Evolutionary conservation across 2,329 filamentous ascomycete genomes (phyloP).

Genomic region (Drechslera avenae): DNA sequence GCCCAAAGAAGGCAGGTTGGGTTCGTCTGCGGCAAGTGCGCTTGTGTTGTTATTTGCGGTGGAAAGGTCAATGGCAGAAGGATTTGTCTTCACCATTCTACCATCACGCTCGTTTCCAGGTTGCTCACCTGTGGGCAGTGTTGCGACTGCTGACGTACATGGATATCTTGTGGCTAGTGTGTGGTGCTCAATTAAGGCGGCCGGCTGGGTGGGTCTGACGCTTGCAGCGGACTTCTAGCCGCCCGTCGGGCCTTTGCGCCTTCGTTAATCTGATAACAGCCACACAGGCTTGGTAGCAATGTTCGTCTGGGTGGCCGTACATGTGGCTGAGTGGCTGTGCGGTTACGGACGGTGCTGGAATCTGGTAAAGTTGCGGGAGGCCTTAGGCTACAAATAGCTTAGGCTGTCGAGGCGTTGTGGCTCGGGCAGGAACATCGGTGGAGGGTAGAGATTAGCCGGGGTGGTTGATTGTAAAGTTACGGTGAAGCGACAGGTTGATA

Average conservation of each 20-base stretch:
- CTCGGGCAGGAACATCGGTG: slow-evolving; percentile 4
- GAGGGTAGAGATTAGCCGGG: slow-evolving; percentile 6
- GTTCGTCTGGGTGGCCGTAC: not conserved
- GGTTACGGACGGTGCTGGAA: not conserved
- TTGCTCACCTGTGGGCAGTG: too few species aligned
- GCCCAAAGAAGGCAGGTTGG: too few species aligned
- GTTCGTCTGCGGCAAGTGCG: too few species aligned
- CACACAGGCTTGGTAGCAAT: not conserved
- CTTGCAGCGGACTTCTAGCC: slow-evolving; percentile 3
- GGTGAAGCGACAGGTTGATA: not conserved
- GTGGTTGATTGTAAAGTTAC: not conserved
- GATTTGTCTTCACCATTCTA: too few species aligned
- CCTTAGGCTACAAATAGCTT: not conserved
- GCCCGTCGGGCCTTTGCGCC: not conserved
- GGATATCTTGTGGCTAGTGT: not conserved
- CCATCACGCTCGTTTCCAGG: too few species aligned
- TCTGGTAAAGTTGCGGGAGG: slow-evolving; percentile 10
- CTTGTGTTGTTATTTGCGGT: too few species aligned
- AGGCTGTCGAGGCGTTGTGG: slow-evolving; percentile 7
- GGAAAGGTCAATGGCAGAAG: too few species aligned
- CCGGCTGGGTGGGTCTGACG: not conserved
- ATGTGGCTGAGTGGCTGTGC: slow-evolving; percentile 9
- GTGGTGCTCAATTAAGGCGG: not conserved
- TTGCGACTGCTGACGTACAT: too few species aligned
- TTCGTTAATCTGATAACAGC: not conserved